phyloP scores from a whole-genome alignment of 1,284 basidiomycete species.

The Apiotrichum sp. region DNA sequence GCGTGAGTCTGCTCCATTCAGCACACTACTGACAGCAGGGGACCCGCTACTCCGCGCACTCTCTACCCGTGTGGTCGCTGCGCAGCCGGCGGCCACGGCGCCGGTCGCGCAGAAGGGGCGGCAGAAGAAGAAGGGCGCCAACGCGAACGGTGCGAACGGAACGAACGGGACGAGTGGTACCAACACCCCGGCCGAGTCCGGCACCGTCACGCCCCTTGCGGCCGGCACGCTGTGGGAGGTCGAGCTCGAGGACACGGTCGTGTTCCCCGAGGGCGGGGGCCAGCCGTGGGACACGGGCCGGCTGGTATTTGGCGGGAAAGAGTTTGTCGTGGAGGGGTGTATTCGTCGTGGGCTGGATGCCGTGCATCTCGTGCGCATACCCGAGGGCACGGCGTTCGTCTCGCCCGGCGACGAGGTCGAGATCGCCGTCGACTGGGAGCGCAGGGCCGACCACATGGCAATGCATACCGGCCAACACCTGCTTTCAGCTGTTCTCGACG shows the following conservation, averaged over 20 bases:
- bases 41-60: constrained; percentile 42
- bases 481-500: constrained; percentile 73
- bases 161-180: constrained; percentile 2
- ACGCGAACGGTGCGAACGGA: too few species aligned
- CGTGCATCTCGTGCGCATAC: constrained; percentile 64
- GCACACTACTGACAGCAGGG: constrained; percentile 21
- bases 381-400: constrained; percentile 44
- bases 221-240: constrained; percentile 49
- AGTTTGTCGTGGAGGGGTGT: constrained; percentile 64
- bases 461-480: constrained; percentile 79
- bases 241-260: constrained; percentile 70
- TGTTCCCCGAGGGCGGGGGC: constrained; percentile 79
- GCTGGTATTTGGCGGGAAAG: constrained; percentile 44
- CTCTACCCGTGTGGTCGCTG: constrained; percentile 26
- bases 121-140: constrained; percentile 23
- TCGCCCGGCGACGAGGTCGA: constrained; percentile 53
- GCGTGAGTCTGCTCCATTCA: constrained; percentile 28
- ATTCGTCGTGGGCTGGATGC: constrained; percentile 67
- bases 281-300: constrained; percentile 73
- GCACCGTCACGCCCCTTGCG: constrained; percentile 3
- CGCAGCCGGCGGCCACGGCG: constrained; percentile 20
- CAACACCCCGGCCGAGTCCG: constrained; percentile 1
- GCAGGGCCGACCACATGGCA: constrained; percentile 74
- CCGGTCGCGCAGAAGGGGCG: constrained; percentile 37
- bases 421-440: constrained; percentile 59